Percentiles rank a stretch among this genome's conserved stretches.
These are phyloP conservation scores for Gossypium schwendimanii DNA, from an alignment of 441 rosid genomes.

Conservation along the genomic window DNA sequence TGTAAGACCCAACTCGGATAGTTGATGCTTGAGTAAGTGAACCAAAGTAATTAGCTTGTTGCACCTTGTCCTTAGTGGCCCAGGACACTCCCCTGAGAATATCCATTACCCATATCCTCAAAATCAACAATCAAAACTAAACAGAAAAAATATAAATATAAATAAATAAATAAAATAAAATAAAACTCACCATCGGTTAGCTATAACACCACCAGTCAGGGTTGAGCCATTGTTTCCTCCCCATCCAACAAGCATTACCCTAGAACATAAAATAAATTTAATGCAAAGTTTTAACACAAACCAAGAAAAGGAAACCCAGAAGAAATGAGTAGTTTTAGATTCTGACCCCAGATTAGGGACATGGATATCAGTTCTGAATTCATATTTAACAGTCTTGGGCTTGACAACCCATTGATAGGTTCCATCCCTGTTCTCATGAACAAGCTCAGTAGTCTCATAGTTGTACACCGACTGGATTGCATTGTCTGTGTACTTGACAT, in stretches of 20 bases:
- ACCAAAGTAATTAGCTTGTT: slow-evolving; percentile 92
- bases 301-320: neutral
- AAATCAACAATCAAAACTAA: neutral
- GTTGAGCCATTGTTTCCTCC: slow-evolving; percentile 93
- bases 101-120: neutral
- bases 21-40: slow-evolving; percentile 89
- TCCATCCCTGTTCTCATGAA: slow-evolving; percentile 71
- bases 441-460: slow-evolving; percentile 77
- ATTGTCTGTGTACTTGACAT: slow-evolving; percentile 57
- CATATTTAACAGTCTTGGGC: slow-evolving; percentile 79
- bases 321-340: slow-evolving; percentile 7
- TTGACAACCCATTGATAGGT: slow-evolving; percentile 77
- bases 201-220: slow-evolving; percentile 75
- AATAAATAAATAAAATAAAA: neutral
- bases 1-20: slow-evolving; percentile 83
- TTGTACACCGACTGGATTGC: slow-evolving; percentile 58
- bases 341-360: slow-evolving; percentile 86
- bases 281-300: neutral
- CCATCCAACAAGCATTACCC: slow-evolving; percentile 98
- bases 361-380: slow-evolving; percentile 68
- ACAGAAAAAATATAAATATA: neutral
- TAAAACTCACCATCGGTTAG: slow-evolving; percentile 78
- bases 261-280: slow-evolving; percentile 7
- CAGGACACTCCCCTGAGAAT: slow-evolving; percentile 79
- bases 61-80: slow-evolving; percentile 94